Base-by-base conservation (phyloP, 192 early-diverging fungal species). In the Coemansia sp. region DNA sequence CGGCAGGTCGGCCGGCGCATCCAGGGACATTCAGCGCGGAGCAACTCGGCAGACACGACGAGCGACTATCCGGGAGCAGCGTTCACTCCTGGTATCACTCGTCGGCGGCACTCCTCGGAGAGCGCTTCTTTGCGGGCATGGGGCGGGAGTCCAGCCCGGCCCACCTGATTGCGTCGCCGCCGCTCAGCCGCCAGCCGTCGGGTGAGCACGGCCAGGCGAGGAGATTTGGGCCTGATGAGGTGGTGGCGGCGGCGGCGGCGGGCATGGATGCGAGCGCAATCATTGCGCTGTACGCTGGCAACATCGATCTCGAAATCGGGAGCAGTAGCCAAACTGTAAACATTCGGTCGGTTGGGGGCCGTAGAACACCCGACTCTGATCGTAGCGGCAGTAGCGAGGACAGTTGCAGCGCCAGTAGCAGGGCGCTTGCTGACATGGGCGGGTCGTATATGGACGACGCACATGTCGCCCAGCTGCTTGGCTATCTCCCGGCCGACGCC, bases 281-380 rank as follows among this genome's bases (percentile, higher is more conserved):
- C 3, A 81, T 75, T 29, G 73, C 67, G 35, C 51, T 81, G 40
- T 81, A 81, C 31, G 37, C 67, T 2, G 66, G 62, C 29, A 39
- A 61, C 29, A n/a, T 16, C 11, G 56, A 27, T 34, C 31, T 41
- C n/a, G 33, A 13, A 2, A 29, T 31, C 35, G 21, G 37, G 4
- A 56, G 8, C 59, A 61, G 44, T 46, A 61, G 16, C 35, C 41
- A 61, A n/a, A 61, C 16, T 14, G 40, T 24, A 14, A 57, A 57
- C 2, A 35, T 16, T 33, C 54, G 31, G 54, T 57, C 54, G 4
- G 31, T 24, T 33, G 54, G 54, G 54, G 54, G 54, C 14, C 54
- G 33, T 57, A 57, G 54, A 57, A 41, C 59, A 33, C 56, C 39
- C 39, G 66, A 67, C 6, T 67, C 66, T n/a, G 66, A 31, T 19